Base-by-base conservation (phyloP, 2,329 filamentous ascomycete species). In the Aspergillus oerlinghausenensis region DNA sequence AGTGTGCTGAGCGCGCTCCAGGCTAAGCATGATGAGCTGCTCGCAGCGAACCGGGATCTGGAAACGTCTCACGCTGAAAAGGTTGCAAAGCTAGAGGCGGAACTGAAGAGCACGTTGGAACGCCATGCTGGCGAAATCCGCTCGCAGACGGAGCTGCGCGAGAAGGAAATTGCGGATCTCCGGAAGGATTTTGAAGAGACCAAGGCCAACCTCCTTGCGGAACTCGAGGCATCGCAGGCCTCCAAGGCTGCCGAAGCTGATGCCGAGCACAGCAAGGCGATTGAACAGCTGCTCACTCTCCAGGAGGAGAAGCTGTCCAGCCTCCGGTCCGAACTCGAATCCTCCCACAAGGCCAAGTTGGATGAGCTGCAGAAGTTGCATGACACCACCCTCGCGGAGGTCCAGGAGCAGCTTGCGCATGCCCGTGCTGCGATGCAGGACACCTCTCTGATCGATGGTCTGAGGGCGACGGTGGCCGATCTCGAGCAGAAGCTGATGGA, bases 401-500 rank as follows among this genome's bases (percentile, higher is more conserved):
- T 70, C 38, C 68, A 69, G n/a, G 63, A 70, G 14, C 68, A 76
- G 51, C 67, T 76, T 43, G 59, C 62, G 19, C 63, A 72, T 49
- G 73, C 72, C 9, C 70, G 73, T 54, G 62, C 70, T 19, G 67
- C 70, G 23, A 70, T 66, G 23, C 67, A 71, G 38, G 73, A 76
- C 58, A 75, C 70, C 4, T 73, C 75, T 25, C 63, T 58, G 9
- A 49, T 74, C 28, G 74, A 77, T 55, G 56, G 59, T 10, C 58
- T 76, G 49, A 77, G 77, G 64, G 70, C 75, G 19, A 70, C 73
- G 35, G 72, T 77, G 63, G 69, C 68, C 6, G 79, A 79, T 49
- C 78, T 91, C 60, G 85, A 91, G 66, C 83, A 86, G 66, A 84
- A 87, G 70, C 74, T 87, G 58, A 81, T 84, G 66, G 78, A 83